Base-by-base conservation (phyloP, 2,329 filamentous ascomycete species). In the Apiospora malaysiana region DNA sequence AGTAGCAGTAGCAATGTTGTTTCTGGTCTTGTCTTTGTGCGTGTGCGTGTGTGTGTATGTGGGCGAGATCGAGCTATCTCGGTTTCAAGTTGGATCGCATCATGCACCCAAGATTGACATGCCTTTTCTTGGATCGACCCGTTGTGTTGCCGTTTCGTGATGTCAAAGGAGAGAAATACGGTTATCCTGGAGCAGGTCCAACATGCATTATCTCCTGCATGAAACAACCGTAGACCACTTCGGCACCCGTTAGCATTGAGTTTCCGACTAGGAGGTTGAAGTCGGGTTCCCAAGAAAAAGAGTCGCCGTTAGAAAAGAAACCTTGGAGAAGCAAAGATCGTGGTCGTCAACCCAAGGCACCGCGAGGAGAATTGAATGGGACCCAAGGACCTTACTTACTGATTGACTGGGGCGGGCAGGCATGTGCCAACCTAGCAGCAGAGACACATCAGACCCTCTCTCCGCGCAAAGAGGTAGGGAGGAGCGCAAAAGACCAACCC, bases 51-150 rank as follows among this genome's bases (percentile, higher is more conserved):
- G 16, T 32, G 32, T 32, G 32, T 6, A 9, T 43, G 77, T 81
- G 78, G 80, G 79, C 79, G 80, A 77, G 78, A 74, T 72, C 69
- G 43, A 69, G 71, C 69, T 81, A 81, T 80, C 79, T 82, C 79
- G 81, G 77, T 76, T 76, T 77, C 76, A 78, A 78, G 76, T 74
- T 76, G 79, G 77, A 79, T 82, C 79, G 82, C 82, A 83, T 84
- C 81, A 80, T 84, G 79, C 77, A 79, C 77, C 45, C 21, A n/a
- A 21, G 18, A 40, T 40, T 21, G 56, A n/a, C 56, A 32, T 63
- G 32, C n/a, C 56, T 40, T 32, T 23, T 63, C 32, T 23, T 63
- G 18, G 56, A 63, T 21, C 25, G 56, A 63, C 56, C 56, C 56
- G 56, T 63, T 56, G 32, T 32, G 56, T 63, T 56, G 32, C 9